Conservation (phyloP, 1,139 yeast genomes). For the Yamadazyma taylorii region DNA sequence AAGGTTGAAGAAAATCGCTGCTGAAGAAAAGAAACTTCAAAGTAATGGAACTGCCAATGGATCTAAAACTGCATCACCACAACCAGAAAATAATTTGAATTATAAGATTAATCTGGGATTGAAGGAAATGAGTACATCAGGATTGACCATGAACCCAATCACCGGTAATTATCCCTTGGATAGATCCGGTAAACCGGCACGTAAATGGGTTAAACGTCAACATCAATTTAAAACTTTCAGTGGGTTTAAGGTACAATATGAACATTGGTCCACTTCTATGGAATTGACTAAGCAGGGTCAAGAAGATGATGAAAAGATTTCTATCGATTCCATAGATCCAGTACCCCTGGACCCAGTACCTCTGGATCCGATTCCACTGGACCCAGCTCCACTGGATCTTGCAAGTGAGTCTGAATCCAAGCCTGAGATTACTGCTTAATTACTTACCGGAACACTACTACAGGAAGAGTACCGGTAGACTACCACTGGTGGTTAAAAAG, state of each 20-base stretch:
- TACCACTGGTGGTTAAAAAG: too few relatives aligned
- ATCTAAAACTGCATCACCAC: constrained; percentile 18
- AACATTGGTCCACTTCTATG: not conserved
- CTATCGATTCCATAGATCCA: too few relatives aligned
- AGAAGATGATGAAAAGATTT: too few relatives aligned
- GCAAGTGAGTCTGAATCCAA: not conserved
- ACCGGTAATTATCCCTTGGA: constrained; percentile 36
- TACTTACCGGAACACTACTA: too few relatives aligned
- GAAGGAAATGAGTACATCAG: constrained; percentile 44
- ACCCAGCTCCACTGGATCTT: not conserved
- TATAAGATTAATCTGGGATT: constrained; percentile 39
- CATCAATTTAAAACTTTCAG: constrained; percentile 56
- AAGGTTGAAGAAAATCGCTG: constrained; percentile 30
- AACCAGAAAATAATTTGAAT: constrained; percentile 19
- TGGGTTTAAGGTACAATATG: constrained; percentile 52
- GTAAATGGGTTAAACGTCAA: constrained; percentile 53
- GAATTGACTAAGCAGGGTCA: not conserved
- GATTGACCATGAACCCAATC: constrained; percentile 41
- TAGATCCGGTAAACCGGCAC: constrained; percentile 49
- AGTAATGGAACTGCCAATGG: constrained; percentile 8
- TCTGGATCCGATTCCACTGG: not conserved
- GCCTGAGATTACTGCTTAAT: not conserved
- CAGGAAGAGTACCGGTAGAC: too few relatives aligned
- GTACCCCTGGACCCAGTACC: too few relatives aligned
- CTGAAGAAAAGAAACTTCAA: constrained; percentile 27